Evolutionary conservation across 805 yeast genomes (phyloP), one percentile per base, ranked within the genome.

Genomic region (Starmerella floricola): DNA sequence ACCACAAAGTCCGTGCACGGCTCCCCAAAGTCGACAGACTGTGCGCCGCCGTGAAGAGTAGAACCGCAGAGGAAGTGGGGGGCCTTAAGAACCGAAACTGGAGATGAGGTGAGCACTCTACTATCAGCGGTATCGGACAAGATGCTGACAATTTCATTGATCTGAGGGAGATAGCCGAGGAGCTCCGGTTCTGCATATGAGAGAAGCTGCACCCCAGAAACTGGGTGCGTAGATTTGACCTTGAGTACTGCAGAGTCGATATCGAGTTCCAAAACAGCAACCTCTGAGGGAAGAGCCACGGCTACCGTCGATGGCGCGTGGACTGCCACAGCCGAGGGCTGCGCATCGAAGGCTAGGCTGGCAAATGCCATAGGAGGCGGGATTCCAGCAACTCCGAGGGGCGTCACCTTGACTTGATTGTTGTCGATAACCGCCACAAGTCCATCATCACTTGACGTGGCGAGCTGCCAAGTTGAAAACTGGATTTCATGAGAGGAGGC

Each of bases 321-420:
- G 38, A 77, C 72, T 0, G 94, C 80, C 33, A 74, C 72, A 54
- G 80, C 84, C 17, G 68, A 58, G 6, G 85, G 74, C 43, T 73
- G 73, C 1, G 64, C 66, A 8, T 69, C 73, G 38, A 84, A 60
- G 37, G 77, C 82, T 40, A 81, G 59, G 37, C 78, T 83, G 44
- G 93, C 70, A 56, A 71, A 79, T 19, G 83, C 71, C 57, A 84
- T 75, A 33, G 99, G 99, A 1, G 99, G 99, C 3, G 99, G 99
- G 10, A 85, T 88, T 57, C 78, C 85, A 2, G 95, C 94, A 24
- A 78, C 57, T 1, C 80, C 70, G 29, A 91, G 66, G 0, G 97
- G 96, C 0, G 98, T 88, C 18, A 86, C 62, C 50, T 76, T 73
- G 12, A 79, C 72, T 11, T 70, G 67, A 1, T 60, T 53, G 2